Evolutionary conservation across 2,329 filamentous ascomycete genomes (phyloP).

Genomic region (Rhynchosporium secalis): DNA sequence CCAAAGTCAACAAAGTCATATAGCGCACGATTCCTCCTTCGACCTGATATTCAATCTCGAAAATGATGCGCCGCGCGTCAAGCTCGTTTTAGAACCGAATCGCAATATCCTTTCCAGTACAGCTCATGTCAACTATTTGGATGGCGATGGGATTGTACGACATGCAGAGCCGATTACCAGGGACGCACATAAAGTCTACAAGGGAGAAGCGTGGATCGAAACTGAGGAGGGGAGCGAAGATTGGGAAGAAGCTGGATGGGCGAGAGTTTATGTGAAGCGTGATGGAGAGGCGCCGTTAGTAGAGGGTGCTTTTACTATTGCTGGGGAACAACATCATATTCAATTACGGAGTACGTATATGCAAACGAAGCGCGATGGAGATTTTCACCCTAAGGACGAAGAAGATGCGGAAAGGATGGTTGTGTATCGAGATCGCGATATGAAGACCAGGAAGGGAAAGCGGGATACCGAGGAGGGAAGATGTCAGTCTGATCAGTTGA

Average conservation of each 20-base stretch:
- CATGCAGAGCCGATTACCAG: constrained; percentile 54
- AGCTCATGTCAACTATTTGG: constrained; percentile 7
- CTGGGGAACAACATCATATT: constrained; percentile 80
- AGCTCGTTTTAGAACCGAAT: constrained; percentile 7
- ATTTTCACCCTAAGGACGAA: constrained; percentile 57
- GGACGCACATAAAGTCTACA: constrained; percentile 75
- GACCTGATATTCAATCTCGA: constrained; percentile 4
- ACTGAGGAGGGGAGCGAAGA: constrained; percentile 49
- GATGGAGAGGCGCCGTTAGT: constrained; percentile 80
- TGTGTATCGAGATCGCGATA: constrained; percentile 85
- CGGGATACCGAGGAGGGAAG: not conserved
- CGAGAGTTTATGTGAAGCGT: constrained; percentile 70
- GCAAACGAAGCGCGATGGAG: constrained; percentile 66
- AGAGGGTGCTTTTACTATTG: constrained; percentile 79
- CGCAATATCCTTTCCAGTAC: constrained; percentile 5
- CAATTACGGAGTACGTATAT: constrained; percentile 71
- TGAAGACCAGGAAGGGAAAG: constrained; percentile 41
- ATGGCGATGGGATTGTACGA: constrained; percentile 5
- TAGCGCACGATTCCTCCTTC: constrained; percentile 10
- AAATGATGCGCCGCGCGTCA: not conserved
- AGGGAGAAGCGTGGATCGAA: constrained; percentile 71
- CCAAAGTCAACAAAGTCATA: not conserved
- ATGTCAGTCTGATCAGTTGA: constrained; percentile 60
- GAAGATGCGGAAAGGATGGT: constrained; percentile 73
- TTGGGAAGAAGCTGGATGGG: constrained; percentile 82